These are phyloP conservation scores for Sarocladium oryzae DNA, from an alignment of 2,329 filamentous ascomycete genomes.

Conservation along the genomic window DNA sequence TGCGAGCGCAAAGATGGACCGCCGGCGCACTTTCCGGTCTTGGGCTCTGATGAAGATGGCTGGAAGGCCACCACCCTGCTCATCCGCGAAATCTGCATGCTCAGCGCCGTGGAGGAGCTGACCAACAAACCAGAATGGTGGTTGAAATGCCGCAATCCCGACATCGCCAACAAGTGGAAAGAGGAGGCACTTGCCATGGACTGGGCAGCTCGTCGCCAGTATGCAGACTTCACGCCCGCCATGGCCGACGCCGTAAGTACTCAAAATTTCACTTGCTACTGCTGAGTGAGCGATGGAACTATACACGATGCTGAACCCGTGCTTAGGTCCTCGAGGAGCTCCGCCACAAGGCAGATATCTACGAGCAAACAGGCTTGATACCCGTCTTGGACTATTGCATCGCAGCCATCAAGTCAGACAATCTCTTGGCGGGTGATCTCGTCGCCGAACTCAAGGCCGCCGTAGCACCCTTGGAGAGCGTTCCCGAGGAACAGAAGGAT, in stretches of 20 bases:
- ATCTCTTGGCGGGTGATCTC: constrained; percentile 13
- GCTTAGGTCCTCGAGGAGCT: constrained; percentile 27
- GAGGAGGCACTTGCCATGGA: constrained; percentile 22
- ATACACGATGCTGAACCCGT: constrained; percentile 9
- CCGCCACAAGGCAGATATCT: constrained; percentile 24
- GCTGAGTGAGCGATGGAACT: no score
- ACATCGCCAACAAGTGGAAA: constrained; percentile 22
- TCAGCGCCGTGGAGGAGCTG: constrained; percentile 24
- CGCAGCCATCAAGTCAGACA: constrained; percentile 30
- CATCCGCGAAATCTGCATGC: constrained; percentile 26
- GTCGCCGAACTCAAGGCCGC: constrained; percentile 33
- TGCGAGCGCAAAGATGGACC: not conserved
- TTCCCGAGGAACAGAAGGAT: constrained; percentile 44
- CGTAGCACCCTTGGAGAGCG: constrained; percentile 41
- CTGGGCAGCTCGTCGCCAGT: constrained; percentile 18
- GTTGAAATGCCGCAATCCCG: constrained; percentile 22
- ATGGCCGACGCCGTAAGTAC: constrained; percentile 25
- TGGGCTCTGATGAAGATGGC: constrained; percentile 12
- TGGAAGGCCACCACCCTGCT: constrained; percentile 22
- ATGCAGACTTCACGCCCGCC: constrained; percentile 21
- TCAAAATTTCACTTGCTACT: no score
- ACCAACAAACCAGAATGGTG: constrained; percentile 30
- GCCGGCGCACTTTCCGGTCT: constrained; percentile 15
- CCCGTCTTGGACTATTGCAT: constrained; percentile 26
- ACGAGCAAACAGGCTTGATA: constrained; percentile 25